Conservation (phyloP, 495 filamentous ascomycete genomes). For the Astrothelium macrocarpum region DNA sequence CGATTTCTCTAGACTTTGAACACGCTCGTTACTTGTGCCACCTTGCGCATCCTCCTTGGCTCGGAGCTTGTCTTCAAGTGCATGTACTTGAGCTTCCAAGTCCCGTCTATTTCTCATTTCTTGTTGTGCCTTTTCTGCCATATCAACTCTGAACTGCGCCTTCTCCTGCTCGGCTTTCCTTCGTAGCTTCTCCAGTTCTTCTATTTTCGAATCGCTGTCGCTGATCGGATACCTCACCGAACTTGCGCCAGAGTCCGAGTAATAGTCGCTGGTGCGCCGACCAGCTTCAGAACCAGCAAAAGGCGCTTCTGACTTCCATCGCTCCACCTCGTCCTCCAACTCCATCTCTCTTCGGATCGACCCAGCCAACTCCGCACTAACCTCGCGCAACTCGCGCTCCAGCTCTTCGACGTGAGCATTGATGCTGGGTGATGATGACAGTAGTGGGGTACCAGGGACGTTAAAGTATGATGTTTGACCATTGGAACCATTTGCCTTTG, state of each 20-base stretch:
- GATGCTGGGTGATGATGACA: slow-evolving; percentile 35
- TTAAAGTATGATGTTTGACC: slow-evolving; percentile 27
- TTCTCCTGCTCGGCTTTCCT: slow-evolving; percentile 85
- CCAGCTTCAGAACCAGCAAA: slow-evolving; percentile 34
- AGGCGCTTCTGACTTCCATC: slow-evolving; percentile 61
- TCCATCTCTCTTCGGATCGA: slow-evolving; percentile 96
- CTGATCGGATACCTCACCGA: slow-evolving; percentile 61
- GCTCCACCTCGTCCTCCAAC: slow-evolving; percentile 84
- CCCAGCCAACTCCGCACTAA: slow-evolving; percentile 81
- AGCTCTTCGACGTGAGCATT: slow-evolving; percentile 58
- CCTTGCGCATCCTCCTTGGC: slow-evolving; percentile 39
- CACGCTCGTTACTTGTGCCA: slow-evolving; percentile 41
- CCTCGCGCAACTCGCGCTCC: slow-evolving; percentile 86
- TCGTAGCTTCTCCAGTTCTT: slow-evolving; percentile 76
- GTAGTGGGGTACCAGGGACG: slow-evolving; percentile 30
- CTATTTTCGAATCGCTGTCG: slow-evolving; percentile 54
- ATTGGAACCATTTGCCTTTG: slow-evolving; percentile 25
- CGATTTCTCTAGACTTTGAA: slow-evolving; percentile 66
- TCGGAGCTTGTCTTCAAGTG: slow-evolving; percentile 64
- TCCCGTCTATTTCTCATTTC: slow-evolving; percentile 64
- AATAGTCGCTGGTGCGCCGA: slow-evolving; percentile 91
- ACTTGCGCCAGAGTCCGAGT: slow-evolving; percentile 88
- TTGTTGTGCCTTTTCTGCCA: slow-evolving; percentile 73
- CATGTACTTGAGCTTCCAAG: slow-evolving; percentile 71
- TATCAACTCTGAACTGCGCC: slow-evolving; percentile 73